Conservation (phyloP, 2,329 filamentous ascomycete genomes). For the Orbilia quercus region DNA sequence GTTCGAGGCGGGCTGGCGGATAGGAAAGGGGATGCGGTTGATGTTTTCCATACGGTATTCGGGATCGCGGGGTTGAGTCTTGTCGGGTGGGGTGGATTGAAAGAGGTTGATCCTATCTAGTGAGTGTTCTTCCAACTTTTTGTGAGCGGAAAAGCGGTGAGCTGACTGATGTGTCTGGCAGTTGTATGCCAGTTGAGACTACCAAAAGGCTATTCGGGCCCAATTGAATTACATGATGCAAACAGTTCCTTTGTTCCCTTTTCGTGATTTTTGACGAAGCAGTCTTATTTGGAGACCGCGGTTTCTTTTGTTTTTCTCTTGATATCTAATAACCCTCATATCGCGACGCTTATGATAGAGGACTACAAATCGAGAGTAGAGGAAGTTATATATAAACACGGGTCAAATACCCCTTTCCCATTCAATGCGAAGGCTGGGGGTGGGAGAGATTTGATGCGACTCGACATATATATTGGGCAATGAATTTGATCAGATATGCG, state of each 20-base stretch:
- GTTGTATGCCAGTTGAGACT: constrained; percentile 57
- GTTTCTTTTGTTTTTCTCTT: constrained; percentile 41
- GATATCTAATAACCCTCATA: constrained; percentile 57
- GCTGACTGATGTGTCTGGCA: constrained; percentile 36
- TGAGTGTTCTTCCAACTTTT: constrained; percentile 63
- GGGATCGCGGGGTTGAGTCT: constrained; percentile 88
- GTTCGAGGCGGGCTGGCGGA: constrained; percentile 88
- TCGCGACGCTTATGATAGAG: constrained; percentile 52
- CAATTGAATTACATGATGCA: constrained; percentile 30
- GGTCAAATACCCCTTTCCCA: constrained; percentile 56
- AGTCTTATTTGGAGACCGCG: neutral
- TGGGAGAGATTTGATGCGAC: constrained; percentile 56
- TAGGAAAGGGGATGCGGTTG: constrained; percentile 90
- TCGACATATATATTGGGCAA: constrained; percentile 24
- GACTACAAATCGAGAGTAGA: constrained; percentile 57
- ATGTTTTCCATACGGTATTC: constrained; percentile 96
- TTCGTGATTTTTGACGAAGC: constrained; percentile 22
- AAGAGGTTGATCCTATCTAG: constrained; percentile 89
- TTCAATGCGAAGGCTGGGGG: constrained; percentile 42
- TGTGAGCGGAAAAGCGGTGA: neutral
- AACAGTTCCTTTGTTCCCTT: constrained; percentile 4
- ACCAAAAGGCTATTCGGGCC: constrained; percentile 32
- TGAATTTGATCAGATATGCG: neutral
- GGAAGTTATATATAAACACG: constrained; percentile 34
- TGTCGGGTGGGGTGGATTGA: constrained; percentile 78